Evolutionary conservation across 169 alveolate genomes (phyloP).

Genomic region (Plasmodium gonderi): DNA sequence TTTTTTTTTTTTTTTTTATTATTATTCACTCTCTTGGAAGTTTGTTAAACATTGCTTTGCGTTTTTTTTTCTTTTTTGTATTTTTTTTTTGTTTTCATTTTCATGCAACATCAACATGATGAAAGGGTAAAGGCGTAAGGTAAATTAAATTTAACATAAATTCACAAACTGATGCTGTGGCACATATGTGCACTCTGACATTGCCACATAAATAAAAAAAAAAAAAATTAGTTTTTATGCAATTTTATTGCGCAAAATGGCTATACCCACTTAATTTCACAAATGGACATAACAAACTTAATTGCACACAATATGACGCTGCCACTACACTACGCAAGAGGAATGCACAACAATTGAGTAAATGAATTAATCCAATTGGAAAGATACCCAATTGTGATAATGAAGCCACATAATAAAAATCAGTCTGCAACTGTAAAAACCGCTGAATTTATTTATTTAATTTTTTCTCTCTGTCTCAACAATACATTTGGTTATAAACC

Average conservation of each 20-base stretch:
- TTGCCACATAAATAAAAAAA: not conserved
- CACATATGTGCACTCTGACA: not conserved
- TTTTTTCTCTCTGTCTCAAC: not conserved
- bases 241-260: not conserved
- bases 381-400: not conserved
- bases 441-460: not conserved
- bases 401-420: not conserved
- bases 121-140: not conserved
- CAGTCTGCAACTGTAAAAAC: not conserved
- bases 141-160: not conserved
- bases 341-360: not conserved
- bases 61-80: not conserved
- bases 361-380: not conserved
- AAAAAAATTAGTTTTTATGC: not conserved
- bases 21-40: too few species aligned
- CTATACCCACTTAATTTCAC: not conserved
- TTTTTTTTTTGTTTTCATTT: not conserved
- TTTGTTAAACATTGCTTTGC: not conserved
- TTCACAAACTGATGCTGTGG: not conserved
- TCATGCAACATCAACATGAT: not conserved
- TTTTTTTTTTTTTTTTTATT: too few species aligned
- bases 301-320: not conserved
- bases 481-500: not conserved
- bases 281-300: not conserved
- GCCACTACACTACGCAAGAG: not conserved